phyloP scores from a whole-genome alignment of 2,329 filamentous ascomycete species.

The Aspergillus pseudoglaucus region DNA sequence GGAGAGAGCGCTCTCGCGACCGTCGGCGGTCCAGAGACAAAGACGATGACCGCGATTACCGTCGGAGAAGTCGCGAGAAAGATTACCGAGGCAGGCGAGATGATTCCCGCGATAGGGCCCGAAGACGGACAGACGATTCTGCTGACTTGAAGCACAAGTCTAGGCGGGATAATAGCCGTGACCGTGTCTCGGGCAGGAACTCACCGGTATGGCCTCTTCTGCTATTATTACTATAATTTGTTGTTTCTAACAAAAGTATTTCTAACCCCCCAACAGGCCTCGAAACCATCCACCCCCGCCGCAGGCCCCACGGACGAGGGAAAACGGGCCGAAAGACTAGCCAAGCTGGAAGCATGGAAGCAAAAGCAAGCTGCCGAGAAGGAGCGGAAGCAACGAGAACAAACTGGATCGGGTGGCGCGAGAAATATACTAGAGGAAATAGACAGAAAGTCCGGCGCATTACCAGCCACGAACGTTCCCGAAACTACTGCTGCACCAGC shows the following conservation, averaged over 20 bases:
- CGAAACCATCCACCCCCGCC: slow-evolving; percentile 44
- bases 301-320: slow-evolving; percentile 60
- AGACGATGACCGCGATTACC: slow-evolving; percentile 53
- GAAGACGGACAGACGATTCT: slow-evolving; percentile 61
- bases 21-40: slow-evolving; percentile 55
- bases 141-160: slow-evolving; percentile 62
- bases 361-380: slow-evolving; percentile 72
- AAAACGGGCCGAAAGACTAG: slow-evolving; percentile 72
- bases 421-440: slow-evolving; percentile 65
- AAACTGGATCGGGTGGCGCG: slow-evolving; percentile 56
- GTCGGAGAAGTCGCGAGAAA: slow-evolving; percentile 60
- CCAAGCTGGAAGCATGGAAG: slow-evolving; percentile 86
- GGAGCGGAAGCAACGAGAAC: slow-evolving; percentile 64
- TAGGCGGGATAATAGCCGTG: slow-evolving; percentile 60
- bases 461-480: slow-evolving; percentile 48
- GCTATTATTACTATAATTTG: too few relatives aligned
- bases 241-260: neutral
- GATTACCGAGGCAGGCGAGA: slow-evolving; percentile 65
- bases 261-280: slow-evolving; percentile 35
- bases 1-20: slow-evolving; percentile 59
- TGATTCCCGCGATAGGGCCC: slow-evolving; percentile 61
- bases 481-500: slow-evolving; percentile 46
- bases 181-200: slow-evolving; percentile 46
- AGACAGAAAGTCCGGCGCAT: slow-evolving; percentile 59
- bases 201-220: slow-evolving; percentile 24